Evolutionary conservation across 805 yeast species (phyloP).

Genomic region (Starmerella scarabaei): DNA sequence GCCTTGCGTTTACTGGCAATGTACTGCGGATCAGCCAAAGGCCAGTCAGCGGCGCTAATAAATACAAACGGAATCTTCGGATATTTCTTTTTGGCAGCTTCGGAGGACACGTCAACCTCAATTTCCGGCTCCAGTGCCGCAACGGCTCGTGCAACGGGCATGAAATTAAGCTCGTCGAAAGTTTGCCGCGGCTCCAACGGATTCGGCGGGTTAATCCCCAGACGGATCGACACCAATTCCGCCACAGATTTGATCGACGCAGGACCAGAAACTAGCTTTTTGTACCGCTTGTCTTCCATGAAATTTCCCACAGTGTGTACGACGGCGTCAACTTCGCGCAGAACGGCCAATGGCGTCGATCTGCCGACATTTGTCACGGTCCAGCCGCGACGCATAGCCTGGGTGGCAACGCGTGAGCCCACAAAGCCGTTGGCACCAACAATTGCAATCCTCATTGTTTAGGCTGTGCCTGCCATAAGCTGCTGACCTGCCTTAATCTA

Average conservation of each 20-base stretch:
- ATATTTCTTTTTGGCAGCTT: neutral
- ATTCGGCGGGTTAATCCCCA: slow-evolving; percentile 17
- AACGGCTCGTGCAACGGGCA: slow-evolving; percentile 4
- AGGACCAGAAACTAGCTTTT: slow-evolving; percentile 30
- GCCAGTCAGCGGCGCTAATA: slow-evolving; percentile 65
- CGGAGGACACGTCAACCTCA: neutral
- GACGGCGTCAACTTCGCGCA: slow-evolving; percentile 46
- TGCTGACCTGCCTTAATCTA: too few species aligned
- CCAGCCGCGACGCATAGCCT: slow-evolving; percentile 16
- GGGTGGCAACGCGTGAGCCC: slow-evolving; percentile 36
- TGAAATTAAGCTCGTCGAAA: slow-evolving; percentile 8
- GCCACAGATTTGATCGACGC: slow-evolving; percentile 6
- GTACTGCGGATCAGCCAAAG: slow-evolving; percentile 55
- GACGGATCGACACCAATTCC: slow-evolving; percentile 22
- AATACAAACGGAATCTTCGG: slow-evolving; percentile 42
- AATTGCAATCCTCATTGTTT: slow-evolving; percentile 39
- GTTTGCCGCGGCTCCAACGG: slow-evolving; percentile 14
- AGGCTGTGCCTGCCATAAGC: too few species aligned
- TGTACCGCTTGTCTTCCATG: slow-evolving; percentile 56
- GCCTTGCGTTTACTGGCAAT: slow-evolving; percentile 67
- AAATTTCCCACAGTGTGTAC: slow-evolving; percentile 76
- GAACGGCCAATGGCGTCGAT: slow-evolving; percentile 22
- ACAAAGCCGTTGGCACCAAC: slow-evolving; percentile 85
- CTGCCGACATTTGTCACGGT: slow-evolving; percentile 50
- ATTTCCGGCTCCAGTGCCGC: slow-evolving; percentile 2